Conservation (phyloP, 257 asterid species). For the Solanum ossicruentum region DNA sequence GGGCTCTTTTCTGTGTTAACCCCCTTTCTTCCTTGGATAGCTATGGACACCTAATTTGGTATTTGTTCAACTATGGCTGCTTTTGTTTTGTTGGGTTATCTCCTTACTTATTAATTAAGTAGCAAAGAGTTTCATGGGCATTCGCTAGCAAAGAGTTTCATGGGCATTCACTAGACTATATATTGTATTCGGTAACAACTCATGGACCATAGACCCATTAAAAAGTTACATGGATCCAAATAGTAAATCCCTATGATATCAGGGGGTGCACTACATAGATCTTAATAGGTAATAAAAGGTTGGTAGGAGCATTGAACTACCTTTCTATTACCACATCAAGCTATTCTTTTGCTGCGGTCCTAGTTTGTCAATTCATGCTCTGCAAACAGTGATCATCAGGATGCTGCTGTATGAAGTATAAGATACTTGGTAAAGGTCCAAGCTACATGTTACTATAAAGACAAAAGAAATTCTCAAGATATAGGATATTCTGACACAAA, state of each 20-base stretch:
- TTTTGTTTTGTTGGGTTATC: neutral
- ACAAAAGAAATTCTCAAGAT: neutral
- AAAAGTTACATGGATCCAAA: neutral
- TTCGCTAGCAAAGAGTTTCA: neutral
- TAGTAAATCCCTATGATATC: neutral
- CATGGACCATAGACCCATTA: neutral
- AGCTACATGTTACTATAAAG: neutral
- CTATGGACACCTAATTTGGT: neutral
- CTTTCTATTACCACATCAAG: neutral
- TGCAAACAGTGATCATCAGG: neutral
- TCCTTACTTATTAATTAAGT: neutral
- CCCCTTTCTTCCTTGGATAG: neutral
- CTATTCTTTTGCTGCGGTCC: neutral
- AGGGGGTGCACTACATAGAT: neutral
- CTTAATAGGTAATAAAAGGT: neutral
- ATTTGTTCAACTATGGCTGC: neutral
- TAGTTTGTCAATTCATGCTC: neutral
- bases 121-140: neutral
- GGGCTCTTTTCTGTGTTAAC: neutral
- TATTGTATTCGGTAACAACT: neutral
- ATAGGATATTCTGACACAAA: neutral
- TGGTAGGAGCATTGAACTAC: neutral
- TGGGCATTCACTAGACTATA: neutral
- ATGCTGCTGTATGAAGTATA: neutral
- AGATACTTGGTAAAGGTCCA: neutral